Conservation (phyloP, 441 rosid genomes). For the Arabidopsis hybrid region DNA sequence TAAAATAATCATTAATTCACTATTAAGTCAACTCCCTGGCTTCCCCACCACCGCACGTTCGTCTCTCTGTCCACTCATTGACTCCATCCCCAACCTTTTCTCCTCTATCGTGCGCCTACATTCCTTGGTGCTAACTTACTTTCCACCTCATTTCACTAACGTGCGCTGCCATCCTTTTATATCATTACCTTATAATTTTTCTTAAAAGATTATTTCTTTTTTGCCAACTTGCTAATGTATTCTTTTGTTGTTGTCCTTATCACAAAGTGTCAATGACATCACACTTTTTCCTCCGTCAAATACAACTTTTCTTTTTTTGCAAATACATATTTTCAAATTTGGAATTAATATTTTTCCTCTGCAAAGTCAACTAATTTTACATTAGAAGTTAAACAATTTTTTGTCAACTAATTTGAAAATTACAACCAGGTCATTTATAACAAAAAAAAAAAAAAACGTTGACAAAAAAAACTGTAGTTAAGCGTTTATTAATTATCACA, state of each 20-base stretch:
- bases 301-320: neutral
- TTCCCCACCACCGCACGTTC: slow-evolving; percentile 50
- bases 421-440: slow-evolving; percentile 8
- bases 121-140: slow-evolving; percentile 28
- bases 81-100: slow-evolving; percentile 34
- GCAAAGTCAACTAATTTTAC: slow-evolving; percentile 36
- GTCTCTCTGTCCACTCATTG: slow-evolving; percentile 47
- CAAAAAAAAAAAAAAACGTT: slow-evolving; percentile 6
- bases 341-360: neutral
- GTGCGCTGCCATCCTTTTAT: slow-evolving; percentile 5
- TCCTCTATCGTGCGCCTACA: slow-evolving; percentile 37
- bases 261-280: slow-evolving; percentile 40
- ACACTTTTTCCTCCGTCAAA: slow-evolving; percentile 25
- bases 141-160: slow-evolving; percentile 30
- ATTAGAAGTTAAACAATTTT: slow-evolving; percentile 4
- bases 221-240: slow-evolving; percentile 38
- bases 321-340: slow-evolving; percentile 5
- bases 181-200: slow-evolving; percentile 28
- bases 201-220: slow-evolving; percentile 18
- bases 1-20: slow-evolving; percentile 21
- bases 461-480: neutral
- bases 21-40: slow-evolving; percentile 43
- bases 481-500: neutral
- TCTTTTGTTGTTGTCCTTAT: slow-evolving; percentile 22
- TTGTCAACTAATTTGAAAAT: slow-evolving; percentile 21